Evolutionary conservation across 257 asterid genomes (phyloP).

Genomic region (Ligustrum vulgare): DNA sequence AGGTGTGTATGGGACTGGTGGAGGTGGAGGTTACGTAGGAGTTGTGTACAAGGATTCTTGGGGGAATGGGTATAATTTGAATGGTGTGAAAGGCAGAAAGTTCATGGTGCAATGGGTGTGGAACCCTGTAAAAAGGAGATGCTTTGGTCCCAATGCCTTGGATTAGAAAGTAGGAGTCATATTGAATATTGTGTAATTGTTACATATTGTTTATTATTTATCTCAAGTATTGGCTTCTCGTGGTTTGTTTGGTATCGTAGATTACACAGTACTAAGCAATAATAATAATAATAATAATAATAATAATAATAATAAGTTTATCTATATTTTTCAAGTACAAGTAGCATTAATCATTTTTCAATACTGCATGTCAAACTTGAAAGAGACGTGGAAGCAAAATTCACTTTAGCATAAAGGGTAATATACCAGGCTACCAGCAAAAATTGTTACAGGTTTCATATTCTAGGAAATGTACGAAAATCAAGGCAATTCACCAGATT

Average conservation of each 20-base stretch:
- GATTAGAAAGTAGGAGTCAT: slow-evolving; percentile 31
- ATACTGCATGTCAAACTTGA: not conserved
- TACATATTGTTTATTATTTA: not conserved
- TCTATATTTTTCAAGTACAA: not conserved
- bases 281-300: not conserved
- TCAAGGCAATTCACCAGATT: not conserved
- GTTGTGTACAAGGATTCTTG: slow-evolving; percentile 47
- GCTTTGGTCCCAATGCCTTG: slow-evolving; percentile 76
- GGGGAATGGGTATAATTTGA: slow-evolving; percentile 62
- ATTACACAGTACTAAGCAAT: not conserved
- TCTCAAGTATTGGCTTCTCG: not conserved
- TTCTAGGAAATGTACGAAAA: not conserved
- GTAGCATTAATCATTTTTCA: too few species aligned
- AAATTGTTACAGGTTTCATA: not conserved
- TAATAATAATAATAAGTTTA: not conserved
- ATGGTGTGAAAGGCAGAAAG: slow-evolving; percentile 69
- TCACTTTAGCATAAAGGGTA: not conserved
- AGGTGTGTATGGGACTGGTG: slow-evolving; percentile 76
- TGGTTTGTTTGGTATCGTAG: not conserved
- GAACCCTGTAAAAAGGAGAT: slow-evolving; percentile 55
- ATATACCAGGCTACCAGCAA: not conserved
- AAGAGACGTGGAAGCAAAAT: not conserved
- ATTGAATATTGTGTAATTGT: not conserved
- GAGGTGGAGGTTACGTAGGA: slow-evolving; percentile 71
- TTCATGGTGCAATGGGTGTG: slow-evolving; percentile 88